Evolutionary conservation across 352 stramenopile species (phyloP).

Genomic region (Pythium sukuiense): DNA sequence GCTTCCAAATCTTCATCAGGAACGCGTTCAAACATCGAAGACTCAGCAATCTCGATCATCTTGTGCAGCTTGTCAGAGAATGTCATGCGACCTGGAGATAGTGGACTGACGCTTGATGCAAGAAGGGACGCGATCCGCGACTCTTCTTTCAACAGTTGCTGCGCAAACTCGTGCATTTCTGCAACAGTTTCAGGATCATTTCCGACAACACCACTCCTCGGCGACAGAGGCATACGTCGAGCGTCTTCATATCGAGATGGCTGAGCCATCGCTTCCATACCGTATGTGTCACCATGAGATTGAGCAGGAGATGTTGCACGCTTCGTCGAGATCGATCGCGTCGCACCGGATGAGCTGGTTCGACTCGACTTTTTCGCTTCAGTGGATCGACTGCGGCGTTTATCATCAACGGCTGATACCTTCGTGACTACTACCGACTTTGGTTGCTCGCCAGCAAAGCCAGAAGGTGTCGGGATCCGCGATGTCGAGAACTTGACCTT

Average conservation of each 20-base stretch:
- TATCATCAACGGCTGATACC: conserved; percentile 9
- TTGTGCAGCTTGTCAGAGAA: conserved; percentile 79
- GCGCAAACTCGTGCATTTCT: conserved; percentile 59
- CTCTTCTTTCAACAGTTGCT: conserved; percentile 61
- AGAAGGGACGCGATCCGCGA: conserved; percentile 54
- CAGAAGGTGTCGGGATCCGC: neutral
- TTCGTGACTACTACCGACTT: conserved; percentile 24
- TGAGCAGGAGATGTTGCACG: neutral
- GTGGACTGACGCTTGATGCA: conserved; percentile 34
- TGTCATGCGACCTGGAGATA: conserved; percentile 61
- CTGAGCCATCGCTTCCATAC: neutral
- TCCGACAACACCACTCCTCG: neutral
- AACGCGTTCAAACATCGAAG: conserved; percentile 54
- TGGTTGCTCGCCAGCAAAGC: neutral
- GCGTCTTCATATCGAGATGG: conserved; percentile 1
- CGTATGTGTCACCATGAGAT: neutral
- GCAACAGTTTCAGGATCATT: conserved; percentile 36
- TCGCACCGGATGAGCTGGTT: neutral
- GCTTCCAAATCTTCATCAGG: neutral
- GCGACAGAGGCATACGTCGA: neutral
- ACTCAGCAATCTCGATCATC: conserved; percentile 80
- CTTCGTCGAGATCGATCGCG: neutral
- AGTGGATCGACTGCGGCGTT: conserved; percentile 7
- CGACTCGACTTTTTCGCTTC: conserved; percentile 15
- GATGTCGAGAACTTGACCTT: conserved; percentile 26